A percentile compares a stretch with the other conserved stretches of the same genome.
phyloP scores from a whole-genome alignment of 2,329 filamentous ascomycete species.

The Calonectria ilicicola region DNA sequence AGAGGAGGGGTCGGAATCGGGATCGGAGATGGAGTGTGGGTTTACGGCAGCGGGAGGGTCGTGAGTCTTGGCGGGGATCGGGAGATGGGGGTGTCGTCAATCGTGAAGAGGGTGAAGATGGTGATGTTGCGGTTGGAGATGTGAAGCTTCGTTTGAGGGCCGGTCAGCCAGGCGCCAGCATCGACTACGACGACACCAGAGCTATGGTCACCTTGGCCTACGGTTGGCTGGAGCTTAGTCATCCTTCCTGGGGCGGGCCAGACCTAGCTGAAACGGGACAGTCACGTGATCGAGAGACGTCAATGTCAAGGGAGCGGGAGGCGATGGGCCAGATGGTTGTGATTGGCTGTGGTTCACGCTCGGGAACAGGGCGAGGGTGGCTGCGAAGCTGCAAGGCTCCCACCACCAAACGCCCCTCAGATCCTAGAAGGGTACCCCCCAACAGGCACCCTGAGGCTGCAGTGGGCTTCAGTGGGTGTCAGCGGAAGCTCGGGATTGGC shows the following conservation, averaged over 20 bases:
- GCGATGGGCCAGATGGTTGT: not conserved
- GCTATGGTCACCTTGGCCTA: conserved; percentile 37
- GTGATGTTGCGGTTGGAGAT: conserved; percentile 28
- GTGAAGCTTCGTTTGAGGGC: conserved; percentile 42
- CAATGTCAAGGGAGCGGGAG: conserved; percentile 2
- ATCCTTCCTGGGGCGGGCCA: conserved; percentile 8
- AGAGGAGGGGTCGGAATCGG: not conserved
- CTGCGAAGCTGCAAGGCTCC: conserved; percentile 32
- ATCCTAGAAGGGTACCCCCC: conserved; percentile 1
- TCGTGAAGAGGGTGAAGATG: conserved; percentile 16
- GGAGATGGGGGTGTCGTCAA: conserved; percentile 20
- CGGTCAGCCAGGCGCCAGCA: conserved; percentile 39
- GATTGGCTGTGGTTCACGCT: conserved; percentile 31
- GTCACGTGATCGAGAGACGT: conserved; percentile 34
- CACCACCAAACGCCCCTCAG: conserved; percentile 15
- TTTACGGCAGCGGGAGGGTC: not conserved
- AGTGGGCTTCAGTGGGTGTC: not conserved
- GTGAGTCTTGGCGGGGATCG: not conserved
- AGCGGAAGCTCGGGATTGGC: conserved; percentile 33
- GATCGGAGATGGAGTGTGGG: not conserved
- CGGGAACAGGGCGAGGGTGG: conserved; percentile 30
- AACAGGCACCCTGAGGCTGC: conserved; percentile 16
- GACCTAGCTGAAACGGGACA: not conserved
- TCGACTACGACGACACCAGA: conserved; percentile 45
- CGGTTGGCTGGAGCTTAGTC: conserved; percentile 37